Conservation (phyloP, 805 yeast species). For the Ogataea ganodermae region DNA sequence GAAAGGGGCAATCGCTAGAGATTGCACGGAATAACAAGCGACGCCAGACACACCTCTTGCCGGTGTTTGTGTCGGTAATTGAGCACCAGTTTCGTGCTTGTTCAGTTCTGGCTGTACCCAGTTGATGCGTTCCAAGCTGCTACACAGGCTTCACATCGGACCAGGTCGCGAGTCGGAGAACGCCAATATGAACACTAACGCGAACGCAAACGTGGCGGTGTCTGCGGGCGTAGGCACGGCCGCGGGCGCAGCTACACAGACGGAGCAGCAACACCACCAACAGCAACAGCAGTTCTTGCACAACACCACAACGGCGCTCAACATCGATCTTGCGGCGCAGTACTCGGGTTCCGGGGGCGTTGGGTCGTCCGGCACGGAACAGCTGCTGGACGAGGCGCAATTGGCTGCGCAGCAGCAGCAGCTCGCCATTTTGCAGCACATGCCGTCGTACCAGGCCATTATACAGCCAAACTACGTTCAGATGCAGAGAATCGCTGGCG, state of each 20-base stretch:
- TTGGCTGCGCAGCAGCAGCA: conserved; percentile 33
- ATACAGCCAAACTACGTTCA: conserved; percentile 36
- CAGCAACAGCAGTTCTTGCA: conserved; percentile 26
- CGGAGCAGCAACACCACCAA: conserved; percentile 15
- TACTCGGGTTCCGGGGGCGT: conserved; percentile 5
- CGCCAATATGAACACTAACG: not conserved
- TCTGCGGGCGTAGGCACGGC: too few species aligned
- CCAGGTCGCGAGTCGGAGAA: conserved; percentile 23
- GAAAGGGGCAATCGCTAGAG: not conserved
- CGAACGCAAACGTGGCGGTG: not conserved
- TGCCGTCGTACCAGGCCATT: conserved; percentile 40
- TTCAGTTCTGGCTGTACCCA: conserved; percentile 1
- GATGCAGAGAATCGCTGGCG: conserved; percentile 31
- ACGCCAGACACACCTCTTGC: not conserved
- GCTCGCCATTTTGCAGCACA: conserved; percentile 32
- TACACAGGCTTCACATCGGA: conserved; percentile 29
- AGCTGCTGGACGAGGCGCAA: conserved; percentile 13
- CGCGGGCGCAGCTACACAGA: conserved; percentile 5
- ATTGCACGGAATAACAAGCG: not conserved
- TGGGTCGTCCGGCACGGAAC: conserved; percentile 8
- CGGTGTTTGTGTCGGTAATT: not conserved
- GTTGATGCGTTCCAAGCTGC: conserved; percentile 29
- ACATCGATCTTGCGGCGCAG: conserved; percentile 15
- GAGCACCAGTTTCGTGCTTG: conserved; percentile 2
- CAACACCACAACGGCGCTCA: conserved; percentile 22